Conservation (phyloP, 1,139 yeast species). For the Trichomonascaceae sp. region DNA sequence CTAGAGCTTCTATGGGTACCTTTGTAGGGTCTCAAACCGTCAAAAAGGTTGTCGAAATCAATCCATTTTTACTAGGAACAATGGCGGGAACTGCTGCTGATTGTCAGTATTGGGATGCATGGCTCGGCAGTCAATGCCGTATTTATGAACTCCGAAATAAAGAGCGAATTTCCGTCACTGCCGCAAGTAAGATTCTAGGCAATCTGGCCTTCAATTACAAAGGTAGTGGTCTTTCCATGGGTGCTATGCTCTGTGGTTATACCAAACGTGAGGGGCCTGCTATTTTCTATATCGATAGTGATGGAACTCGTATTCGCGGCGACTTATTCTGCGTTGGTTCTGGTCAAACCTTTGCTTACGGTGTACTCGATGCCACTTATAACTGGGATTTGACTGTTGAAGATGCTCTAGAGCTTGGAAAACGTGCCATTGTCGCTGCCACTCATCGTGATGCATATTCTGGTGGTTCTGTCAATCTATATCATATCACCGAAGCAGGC, state of each 20-base stretch:
- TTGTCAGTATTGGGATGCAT: constrained; percentile 98
- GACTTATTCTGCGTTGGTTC: constrained; percentile 97
- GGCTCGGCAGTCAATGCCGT: constrained; percentile 97
- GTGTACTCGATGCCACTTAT: constrained; percentile 90
- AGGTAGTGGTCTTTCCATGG: constrained; percentile 99
- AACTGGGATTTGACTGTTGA: constrained; percentile 86
- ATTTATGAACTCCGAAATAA: constrained; percentile 90
- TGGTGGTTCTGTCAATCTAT: constrained; percentile 92
- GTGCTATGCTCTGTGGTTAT: constrained; percentile 97
- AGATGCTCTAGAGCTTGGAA: constrained; percentile 90
- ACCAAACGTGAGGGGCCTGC: constrained; percentile 95
- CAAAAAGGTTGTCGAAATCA: constrained; percentile 93
- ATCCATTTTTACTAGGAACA: constrained; percentile 91
- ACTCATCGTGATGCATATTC: constrained; percentile 98
- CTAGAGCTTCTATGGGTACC: constrained; percentile 97
- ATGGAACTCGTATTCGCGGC: constrained; percentile 93
- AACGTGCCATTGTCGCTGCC: constrained; percentile 94
- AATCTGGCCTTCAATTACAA: constrained; percentile 90
- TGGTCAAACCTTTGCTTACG: constrained; percentile 99
- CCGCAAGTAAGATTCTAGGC: constrained; percentile 89
- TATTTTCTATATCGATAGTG: constrained; percentile 92
- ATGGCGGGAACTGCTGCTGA: constrained; percentile 99
- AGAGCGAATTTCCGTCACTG: constrained; percentile 91
- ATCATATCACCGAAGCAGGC: constrained; percentile 87
- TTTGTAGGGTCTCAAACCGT: constrained; percentile 99